phyloP scores from a whole-genome alignment of 108 stramenopile genomes.

The Nannochloropsis oceanica region DNA sequence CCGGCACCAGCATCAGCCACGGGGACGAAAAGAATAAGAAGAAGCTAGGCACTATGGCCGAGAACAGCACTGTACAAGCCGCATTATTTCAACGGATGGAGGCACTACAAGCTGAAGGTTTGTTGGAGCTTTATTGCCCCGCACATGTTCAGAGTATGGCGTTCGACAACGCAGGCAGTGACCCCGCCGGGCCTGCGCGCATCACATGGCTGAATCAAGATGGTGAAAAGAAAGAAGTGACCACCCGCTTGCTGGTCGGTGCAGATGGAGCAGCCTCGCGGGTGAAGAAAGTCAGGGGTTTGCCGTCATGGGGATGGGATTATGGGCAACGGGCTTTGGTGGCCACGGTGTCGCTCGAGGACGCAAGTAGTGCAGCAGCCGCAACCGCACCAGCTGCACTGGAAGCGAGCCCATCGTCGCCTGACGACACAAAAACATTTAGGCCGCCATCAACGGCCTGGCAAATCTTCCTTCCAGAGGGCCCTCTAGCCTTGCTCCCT shows the following conservation, averaged over 20 bases:
- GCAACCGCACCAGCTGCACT: neutral
- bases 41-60: constrained; percentile 5
- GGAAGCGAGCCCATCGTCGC: neutral
- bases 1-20: neutral
- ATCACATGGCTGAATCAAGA: constrained; percentile 4
- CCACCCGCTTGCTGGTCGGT: constrained; percentile 11
- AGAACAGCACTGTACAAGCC: constrained; percentile 11
- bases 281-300: constrained; percentile 5
- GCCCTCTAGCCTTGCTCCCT: constrained; percentile 39
- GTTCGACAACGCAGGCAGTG: neutral
- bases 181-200: constrained; percentile 5
- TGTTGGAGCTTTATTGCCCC: neutral
- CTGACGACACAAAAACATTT: neutral
- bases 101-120: neutral
- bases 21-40: neutral
- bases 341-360: constrained; percentile 5
- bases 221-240: neutral
- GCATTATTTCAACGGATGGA: constrained; percentile 6
- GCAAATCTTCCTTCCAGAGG: constrained; percentile 35
- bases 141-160: neutral
- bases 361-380: neutral
- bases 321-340: constrained; percentile 38
- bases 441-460: constrained; percentile 18
- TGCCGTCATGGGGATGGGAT: constrained; percentile 17
- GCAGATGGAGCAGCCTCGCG: constrained; percentile 15